A percentile compares a stretch with the other conserved stretches of the same genome.
These are phyloP conservation scores for Yarrowia hollandica DNA, from an alignment of 805 yeast genomes.

Conservation along the genomic window DNA sequence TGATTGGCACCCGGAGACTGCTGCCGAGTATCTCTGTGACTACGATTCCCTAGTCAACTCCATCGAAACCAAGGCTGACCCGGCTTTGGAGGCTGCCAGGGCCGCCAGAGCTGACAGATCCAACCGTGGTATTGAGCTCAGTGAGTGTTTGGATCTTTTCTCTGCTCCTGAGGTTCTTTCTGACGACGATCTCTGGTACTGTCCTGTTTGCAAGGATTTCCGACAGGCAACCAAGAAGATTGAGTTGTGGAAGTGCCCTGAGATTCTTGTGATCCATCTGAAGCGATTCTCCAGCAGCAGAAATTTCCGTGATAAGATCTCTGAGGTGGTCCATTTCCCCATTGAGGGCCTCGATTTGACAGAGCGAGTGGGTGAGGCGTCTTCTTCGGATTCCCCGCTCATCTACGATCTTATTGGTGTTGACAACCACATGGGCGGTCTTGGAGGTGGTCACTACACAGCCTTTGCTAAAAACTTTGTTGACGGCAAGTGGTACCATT, in stretches of 20 bases:
- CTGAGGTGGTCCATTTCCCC: conserved; percentile 82
- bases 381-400: conserved; percentile 34
- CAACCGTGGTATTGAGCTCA: conserved; percentile 48
- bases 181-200: conserved; percentile 89
- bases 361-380: conserved; percentile 50
- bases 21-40: background rate
- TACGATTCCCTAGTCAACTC: background rate
- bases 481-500: conserved; percentile 83
- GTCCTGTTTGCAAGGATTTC: conserved; percentile 86
- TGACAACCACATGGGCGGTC: conserved; percentile 93
- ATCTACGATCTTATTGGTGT: conserved; percentile 87
- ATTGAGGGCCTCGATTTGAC: conserved; percentile 75
- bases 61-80: conserved; percentile 1
- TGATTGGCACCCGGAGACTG: conserved; percentile 4
- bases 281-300: conserved; percentile 85
- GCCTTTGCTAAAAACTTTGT: conserved; percentile 79
- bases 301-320: conserved; percentile 86
- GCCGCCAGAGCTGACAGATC: conserved; percentile 9
- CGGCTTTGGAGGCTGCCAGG: conserved; percentile 4
- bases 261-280: conserved; percentile 82
- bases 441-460: conserved; percentile 98
- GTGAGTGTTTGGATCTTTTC: conserved; percentile 73
- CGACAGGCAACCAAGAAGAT: conserved; percentile 88
- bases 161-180: conserved; percentile 82
- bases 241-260: conserved; percentile 93